Percentiles rank a stretch among this genome's conserved stretches.
These are phyloP conservation scores for Epichloe aotearoae DNA, from an alignment of 2,329 filamentous ascomycete species.

Conservation along the genomic window DNA sequence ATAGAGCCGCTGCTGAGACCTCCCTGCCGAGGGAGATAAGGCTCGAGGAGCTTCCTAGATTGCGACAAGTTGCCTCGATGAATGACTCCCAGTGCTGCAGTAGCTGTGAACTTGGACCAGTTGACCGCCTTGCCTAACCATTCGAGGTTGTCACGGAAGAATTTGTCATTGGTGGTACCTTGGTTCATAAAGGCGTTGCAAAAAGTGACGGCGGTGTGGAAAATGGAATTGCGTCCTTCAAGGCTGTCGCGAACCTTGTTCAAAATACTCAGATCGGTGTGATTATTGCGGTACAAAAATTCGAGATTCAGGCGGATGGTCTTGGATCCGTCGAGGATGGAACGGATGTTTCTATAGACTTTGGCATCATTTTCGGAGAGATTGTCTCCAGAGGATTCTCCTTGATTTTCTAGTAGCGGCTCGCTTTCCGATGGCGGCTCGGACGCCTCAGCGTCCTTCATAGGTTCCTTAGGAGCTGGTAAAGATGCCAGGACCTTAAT, in stretches of 20 bases:
- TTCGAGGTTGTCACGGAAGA: conserved; percentile 95
- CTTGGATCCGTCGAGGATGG: conserved; percentile 74
- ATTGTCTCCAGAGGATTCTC: conserved; percentile 41
- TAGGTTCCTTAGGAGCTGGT: conserved; percentile 38
- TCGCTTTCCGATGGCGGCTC: conserved; percentile 31
- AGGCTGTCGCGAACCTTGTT: conserved; percentile 95
- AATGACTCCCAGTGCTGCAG: conserved; percentile 89
- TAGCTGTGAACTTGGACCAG: conserved; percentile 98
- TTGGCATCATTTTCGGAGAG: conserved; percentile 39
- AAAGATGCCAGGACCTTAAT: conserved; percentile 76
- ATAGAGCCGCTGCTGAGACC: conserved; percentile 69
- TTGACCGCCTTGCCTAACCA: conserved; percentile 98
- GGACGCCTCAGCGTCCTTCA: conserved; percentile 32
- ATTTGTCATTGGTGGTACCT: conserved; percentile 93
- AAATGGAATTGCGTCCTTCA: conserved; percentile 93
- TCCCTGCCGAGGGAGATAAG: conserved; percentile 73
- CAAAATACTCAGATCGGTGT: conserved; percentile 78
- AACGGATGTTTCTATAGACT: conserved; percentile 49
- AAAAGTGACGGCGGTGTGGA: conserved; percentile 94
- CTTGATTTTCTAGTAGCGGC: conserved; percentile 34
- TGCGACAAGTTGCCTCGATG: conserved; percentile 91
- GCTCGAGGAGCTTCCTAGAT: conserved; percentile 83
- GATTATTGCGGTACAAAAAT: conserved; percentile 92
- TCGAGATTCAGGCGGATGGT: conserved; percentile 92
- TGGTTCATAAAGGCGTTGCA: conserved; percentile 99